A percentile compares a stretch with the other conserved stretches of the same genome.
phyloP scores from a whole-genome alignment of 129 eudicot genomes.

The Saposhnikovia divaricata region DNA sequence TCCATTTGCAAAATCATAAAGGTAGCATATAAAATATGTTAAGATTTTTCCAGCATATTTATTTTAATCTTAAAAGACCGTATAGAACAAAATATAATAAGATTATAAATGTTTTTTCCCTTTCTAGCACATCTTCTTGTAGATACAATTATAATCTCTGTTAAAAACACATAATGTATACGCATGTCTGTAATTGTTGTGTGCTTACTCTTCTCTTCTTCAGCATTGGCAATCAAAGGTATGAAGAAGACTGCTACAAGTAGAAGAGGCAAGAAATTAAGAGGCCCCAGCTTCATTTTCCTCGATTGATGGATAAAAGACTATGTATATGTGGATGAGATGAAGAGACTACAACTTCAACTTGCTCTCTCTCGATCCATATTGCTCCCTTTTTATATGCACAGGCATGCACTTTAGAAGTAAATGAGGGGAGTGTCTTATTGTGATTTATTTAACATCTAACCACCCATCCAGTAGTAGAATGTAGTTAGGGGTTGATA shows the following conservation, averaged over 20 bases:
- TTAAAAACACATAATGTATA: not conserved
- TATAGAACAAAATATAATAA: too few relatives aligned
- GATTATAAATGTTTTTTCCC: too few relatives aligned
- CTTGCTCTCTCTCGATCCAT: not conserved
- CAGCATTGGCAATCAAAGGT: not conserved
- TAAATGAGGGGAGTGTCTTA: not conserved
- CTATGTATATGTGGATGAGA: not conserved
- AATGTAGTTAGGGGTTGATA: not conserved
- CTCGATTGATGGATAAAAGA: not conserved
- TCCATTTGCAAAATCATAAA: not conserved
- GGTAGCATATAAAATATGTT: not conserved
- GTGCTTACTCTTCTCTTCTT: not conserved
- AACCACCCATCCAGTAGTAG: not conserved
- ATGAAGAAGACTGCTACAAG: not conserved
- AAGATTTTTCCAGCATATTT: too few relatives aligned
- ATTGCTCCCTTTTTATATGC: not conserved
- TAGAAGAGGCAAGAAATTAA: not conserved
- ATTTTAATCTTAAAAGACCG: too few relatives aligned
- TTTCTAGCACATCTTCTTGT: too few relatives aligned
- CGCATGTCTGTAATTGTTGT: not conserved
- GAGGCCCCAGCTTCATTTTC: not conserved
- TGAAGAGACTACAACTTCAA: not conserved
- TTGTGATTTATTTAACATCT: not conserved
- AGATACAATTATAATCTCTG: too few relatives aligned
- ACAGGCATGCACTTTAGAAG: not conserved